A percentile compares a stretch with the other conserved stretches of the same genome.
Evolutionary conservation across 2,329 filamentous ascomycete species (phyloP).

Genomic region (Raffaelea ambrosiae): DNA sequence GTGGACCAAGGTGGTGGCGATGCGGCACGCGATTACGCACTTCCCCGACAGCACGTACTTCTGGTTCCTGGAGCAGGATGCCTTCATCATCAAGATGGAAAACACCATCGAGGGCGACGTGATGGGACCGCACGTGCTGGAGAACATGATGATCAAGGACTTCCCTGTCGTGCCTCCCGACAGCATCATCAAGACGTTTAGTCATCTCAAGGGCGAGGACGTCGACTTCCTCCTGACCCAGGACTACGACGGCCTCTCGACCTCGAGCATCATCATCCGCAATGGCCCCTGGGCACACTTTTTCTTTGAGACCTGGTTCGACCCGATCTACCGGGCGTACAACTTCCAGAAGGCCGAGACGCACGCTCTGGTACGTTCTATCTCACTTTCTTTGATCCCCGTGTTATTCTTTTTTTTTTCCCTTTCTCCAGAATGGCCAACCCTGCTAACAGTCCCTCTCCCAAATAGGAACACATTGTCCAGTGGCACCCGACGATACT

Average conservation of each 20-base stretch:
- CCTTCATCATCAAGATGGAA: slow-evolving; percentile 79
- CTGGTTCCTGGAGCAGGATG: slow-evolving; percentile 79
- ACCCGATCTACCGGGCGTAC: slow-evolving; percentile 86
- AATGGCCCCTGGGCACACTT: slow-evolving; percentile 88
- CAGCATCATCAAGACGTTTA: slow-evolving; percentile 92
- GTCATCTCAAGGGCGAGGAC: slow-evolving; percentile 66
- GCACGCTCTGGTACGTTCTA: slow-evolving; percentile 67
- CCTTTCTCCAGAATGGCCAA: background rate
- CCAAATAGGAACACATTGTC: slow-evolving; percentile 65
- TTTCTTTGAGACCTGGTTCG: slow-evolving; percentile 92
- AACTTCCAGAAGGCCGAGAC: slow-evolving; percentile 93
- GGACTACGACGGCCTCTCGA: slow-evolving; percentile 69
- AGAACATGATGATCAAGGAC: slow-evolving; percentile 75
- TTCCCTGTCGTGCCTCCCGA: slow-evolving; percentile 85
- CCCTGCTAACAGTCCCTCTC: background rate
- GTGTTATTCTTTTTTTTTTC: background rate
- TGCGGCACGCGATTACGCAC: slow-evolving; percentile 79
- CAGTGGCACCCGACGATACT: slow-evolving; percentile 98
- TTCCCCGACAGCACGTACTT: slow-evolving; percentile 71
- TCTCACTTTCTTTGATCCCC: background rate
- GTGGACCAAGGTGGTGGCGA: slow-evolving; percentile 74
- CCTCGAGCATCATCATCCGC: slow-evolving; percentile 69
- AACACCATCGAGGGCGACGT: slow-evolving; percentile 63
- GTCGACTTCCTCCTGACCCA: slow-evolving; percentile 79
- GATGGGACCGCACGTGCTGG: slow-evolving; percentile 57